Evolutionary conservation across 257 asterid species (phyloP).

Genomic region (Capsicum rhomboideum): DNA sequence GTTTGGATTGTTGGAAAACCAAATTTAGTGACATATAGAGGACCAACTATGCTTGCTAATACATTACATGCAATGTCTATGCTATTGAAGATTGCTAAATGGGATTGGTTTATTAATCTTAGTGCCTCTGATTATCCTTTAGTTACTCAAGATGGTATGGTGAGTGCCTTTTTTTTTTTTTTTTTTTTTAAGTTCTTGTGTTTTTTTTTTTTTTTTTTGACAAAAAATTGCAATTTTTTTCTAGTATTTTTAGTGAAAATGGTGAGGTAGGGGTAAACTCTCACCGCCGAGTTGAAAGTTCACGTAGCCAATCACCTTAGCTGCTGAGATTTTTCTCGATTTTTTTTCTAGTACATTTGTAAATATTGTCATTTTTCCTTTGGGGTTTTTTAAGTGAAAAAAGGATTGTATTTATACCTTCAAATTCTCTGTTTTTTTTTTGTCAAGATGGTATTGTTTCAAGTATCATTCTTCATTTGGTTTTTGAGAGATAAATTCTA

Average conservation of each 20-base stretch:
- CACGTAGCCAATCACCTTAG: no score
- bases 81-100: conserved; percentile 50
- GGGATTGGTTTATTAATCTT: conserved; percentile 97
- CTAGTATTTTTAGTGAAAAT: no score
- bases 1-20: conserved; percentile 70
- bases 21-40: conserved; percentile 73
- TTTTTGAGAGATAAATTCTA: neutral
- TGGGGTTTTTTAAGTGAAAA: no score
- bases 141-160: conserved; percentile 98
- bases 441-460: neutral
- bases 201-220: neutral
- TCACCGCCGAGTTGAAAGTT: no score
- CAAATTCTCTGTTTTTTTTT: neutral
- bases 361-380: neutral
- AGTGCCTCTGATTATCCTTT: conserved; percentile 92
- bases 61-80: conserved; percentile 74
- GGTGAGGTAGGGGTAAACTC: no score
- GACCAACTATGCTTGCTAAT: conserved; percentile 89
- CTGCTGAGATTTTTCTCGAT: no score
- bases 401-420: neutral
- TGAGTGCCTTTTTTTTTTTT: conserved; percentile 33
- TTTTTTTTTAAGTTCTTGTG: neutral
- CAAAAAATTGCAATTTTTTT: neutral
- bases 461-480: neutral
- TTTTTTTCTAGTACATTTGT: neutral